Conservation (phyloP, 352 stramenopile genomes). For the Phytophthora kernoviae region DNA sequence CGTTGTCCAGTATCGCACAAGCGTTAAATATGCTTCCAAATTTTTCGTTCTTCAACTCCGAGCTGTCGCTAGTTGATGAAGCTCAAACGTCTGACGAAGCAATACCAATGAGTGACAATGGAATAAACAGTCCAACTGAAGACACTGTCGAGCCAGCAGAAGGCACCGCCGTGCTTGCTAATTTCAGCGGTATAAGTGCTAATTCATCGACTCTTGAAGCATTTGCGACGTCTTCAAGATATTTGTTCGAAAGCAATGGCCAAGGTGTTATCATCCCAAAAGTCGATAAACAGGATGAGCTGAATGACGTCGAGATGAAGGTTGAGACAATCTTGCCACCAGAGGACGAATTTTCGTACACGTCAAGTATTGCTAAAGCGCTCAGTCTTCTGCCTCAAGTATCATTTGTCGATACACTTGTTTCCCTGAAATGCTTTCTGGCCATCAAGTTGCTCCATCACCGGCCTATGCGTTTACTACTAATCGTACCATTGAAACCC, state of each 20-base stretch:
- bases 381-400: slow-evolving; percentile 30
- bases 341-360: slow-evolving; percentile 34
- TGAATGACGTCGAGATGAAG: slow-evolving; percentile 9
- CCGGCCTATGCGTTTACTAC: neutral
- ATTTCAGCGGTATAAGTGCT: neutral
- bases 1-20: slow-evolving; percentile 40
- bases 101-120: slow-evolving; percentile 5
- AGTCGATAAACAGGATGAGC: neutral
- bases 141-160: neutral
- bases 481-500: neutral
- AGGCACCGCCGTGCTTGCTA: neutral
- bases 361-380: slow-evolving; percentile 35
- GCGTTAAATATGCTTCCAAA: slow-evolving; percentile 42
- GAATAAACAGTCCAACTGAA: neutral
- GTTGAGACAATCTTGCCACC: neutral
- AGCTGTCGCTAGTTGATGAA: slow-evolving; percentile 8
- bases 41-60: slow-evolving; percentile 13
- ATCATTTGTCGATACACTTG: slow-evolving; percentile 10
- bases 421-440: slow-evolving; percentile 1
- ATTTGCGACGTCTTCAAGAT: neutral
- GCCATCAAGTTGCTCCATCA: slow-evolving; percentile 2
- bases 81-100: slow-evolving; percentile 4
- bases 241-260: neutral
- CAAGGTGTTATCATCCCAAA: neutral
- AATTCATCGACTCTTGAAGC: neutral